Percentiles rank a stretch among this genome's conserved stretches.
Evolutionary conservation across 23 red algal genomes (phyloP).

Genomic region (Chondrus crispus): DNA sequence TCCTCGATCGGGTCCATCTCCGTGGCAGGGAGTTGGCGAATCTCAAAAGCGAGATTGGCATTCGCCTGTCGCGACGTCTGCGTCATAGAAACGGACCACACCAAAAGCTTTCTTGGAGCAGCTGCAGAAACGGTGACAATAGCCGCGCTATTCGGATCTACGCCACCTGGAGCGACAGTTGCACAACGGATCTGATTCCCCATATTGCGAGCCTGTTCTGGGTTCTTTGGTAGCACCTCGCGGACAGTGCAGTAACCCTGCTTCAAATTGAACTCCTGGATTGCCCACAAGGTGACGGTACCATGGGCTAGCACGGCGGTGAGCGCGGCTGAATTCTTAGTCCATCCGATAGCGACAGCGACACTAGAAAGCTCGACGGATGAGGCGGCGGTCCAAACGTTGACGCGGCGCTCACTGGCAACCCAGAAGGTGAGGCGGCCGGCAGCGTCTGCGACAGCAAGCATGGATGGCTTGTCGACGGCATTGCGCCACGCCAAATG

Average conservation of each 20-base stretch:
- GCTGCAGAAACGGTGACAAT: conserved; percentile 50
- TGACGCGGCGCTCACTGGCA: conserved; percentile 64
- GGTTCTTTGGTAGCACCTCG: conserved; percentile 7
- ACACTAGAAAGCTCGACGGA: conserved; percentile 4
- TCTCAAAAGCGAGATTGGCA: conserved; percentile 45
- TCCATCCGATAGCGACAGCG: conserved; percentile 51
- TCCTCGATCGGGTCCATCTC: conserved; percentile 33
- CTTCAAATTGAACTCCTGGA: conserved; percentile 17
- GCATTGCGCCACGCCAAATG: conserved; percentile 60
- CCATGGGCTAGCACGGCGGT: conserved; percentile 52
- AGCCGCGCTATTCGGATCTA: conserved; percentile 29
- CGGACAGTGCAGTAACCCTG: background rate
- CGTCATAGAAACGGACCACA: conserved; percentile 53
- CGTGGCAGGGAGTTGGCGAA: background rate
- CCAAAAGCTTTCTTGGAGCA: conserved; percentile 21
- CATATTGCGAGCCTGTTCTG: conserved; percentile 16
- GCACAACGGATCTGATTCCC: conserved; percentile 49
- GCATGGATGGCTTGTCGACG: conserved; percentile 34
- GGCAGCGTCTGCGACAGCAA: conserved; percentile 69
- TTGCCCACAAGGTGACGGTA: conserved; percentile 40
- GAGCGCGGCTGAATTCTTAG: conserved; percentile 14
- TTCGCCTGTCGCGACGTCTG: background rate
- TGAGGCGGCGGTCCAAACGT: conserved; percentile 58
- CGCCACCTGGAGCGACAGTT: conserved; percentile 46
- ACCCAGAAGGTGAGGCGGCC: conserved; percentile 69